Percentiles rank a stretch among this genome's conserved stretches.
These are phyloP conservation scores for Nakazawaea ernobii DNA, from an alignment of 805 yeast species.

Conservation along the genomic window DNA sequence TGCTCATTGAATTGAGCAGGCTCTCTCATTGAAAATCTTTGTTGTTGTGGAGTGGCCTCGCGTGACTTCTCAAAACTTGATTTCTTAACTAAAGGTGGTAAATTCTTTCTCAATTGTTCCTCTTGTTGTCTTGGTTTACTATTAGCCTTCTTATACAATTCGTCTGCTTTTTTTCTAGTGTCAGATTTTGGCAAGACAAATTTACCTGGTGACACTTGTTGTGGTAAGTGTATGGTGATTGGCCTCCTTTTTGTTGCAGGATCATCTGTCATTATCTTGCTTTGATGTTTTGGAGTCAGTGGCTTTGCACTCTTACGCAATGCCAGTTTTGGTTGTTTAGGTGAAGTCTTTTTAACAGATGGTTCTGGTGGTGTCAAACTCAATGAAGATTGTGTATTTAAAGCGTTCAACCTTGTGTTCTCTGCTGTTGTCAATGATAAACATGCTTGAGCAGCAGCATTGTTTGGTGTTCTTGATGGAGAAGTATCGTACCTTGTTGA, in stretches of 20 bases:
- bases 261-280: constrained; percentile 18
- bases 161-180: constrained; percentile 40
- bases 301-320: constrained; percentile 20
- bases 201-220: constrained; percentile 11
- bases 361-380: constrained; percentile 17
- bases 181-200: constrained; percentile 12
- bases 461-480: constrained; percentile 10
- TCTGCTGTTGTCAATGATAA: constrained; percentile 71
- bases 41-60: constrained; percentile 5
- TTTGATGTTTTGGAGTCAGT: constrained; percentile 7
- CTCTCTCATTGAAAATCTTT: constrained; percentile 8
- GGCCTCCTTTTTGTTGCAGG: constrained; percentile 30
- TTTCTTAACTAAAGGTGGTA: constrained; percentile 33
- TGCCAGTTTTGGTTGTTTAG: constrained; percentile 10
- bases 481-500: constrained; percentile 11
- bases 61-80: constrained; percentile 54
- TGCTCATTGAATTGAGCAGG: constrained; percentile 9
- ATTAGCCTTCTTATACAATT: constrained; percentile 46
- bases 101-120: constrained; percentile 21
- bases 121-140: constrained; percentile 21
- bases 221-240: constrained; percentile 8
- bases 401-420: constrained; percentile 68
- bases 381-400: constrained; percentile 36
- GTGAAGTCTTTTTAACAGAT: not conserved
- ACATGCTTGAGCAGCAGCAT: constrained; percentile 59